Conservation (phyloP, 2,329 filamentous ascomycete genomes). For the Botryotinia globosa region DNA sequence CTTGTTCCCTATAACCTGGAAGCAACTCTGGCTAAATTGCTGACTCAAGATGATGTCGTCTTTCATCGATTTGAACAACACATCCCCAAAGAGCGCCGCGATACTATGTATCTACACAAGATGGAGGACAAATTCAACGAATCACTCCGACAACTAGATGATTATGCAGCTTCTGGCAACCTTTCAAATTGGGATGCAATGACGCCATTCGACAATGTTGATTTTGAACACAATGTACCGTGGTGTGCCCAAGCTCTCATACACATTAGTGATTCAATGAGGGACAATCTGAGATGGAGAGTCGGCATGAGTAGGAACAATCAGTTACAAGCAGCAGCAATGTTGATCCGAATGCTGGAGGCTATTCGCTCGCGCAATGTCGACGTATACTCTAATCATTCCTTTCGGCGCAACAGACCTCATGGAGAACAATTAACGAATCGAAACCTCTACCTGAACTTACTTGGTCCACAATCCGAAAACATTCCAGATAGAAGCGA, state of each 20-base stretch:
- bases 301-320: conserved; percentile 26
- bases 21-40: conserved; percentile 32
- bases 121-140: conserved; percentile 28
- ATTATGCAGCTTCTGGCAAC: conserved; percentile 31
- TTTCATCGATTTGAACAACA: conserved; percentile 31
- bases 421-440: conserved; percentile 31
- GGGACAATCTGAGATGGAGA: conserved; percentile 25
- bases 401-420: conserved; percentile 25
- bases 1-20: conserved; percentile 31
- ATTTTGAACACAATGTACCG: conserved; percentile 28
- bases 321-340: conserved; percentile 29
- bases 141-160: conserved; percentile 28
- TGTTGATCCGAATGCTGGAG: conserved; percentile 32
- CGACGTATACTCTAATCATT: conserved; percentile 29
- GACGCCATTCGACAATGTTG: not conserved
- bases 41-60: conserved; percentile 31
- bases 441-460: conserved; percentile 34
- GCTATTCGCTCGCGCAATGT: conserved; percentile 31
- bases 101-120: conserved; percentile 32
- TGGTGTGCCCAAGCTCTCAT: conserved; percentile 33
- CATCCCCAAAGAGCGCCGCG: conserved; percentile 29
- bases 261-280: conserved; percentile 32
- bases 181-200: conserved; percentile 20
- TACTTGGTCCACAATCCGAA: conserved; percentile 30
- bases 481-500: conserved; percentile 25